Percentiles rank a stretch among this genome's conserved stretches.
Conservation (phyloP, 306 rosid species). For the Ormosia emarginata region DNA sequence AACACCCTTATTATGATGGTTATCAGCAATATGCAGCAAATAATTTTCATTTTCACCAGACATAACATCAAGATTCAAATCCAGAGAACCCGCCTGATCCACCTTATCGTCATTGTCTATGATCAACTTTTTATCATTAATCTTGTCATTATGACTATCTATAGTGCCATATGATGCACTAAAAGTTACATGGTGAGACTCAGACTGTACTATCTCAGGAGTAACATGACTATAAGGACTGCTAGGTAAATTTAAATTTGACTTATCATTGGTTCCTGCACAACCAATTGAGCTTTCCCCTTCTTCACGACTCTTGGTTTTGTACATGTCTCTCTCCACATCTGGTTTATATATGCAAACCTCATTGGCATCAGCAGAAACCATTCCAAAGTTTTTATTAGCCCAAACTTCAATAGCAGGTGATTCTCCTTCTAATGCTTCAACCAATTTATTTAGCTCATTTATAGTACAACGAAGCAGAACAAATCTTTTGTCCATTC, state of each 20-base stretch:
- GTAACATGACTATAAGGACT: slow-evolving; percentile 52
- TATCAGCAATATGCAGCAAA: slow-evolving; percentile 28
- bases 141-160: slow-evolving; percentile 40
- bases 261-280: slow-evolving; percentile 41
- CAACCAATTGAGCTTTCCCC: slow-evolving; percentile 36
- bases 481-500: slow-evolving; percentile 44
- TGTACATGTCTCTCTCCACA: slow-evolving; percentile 22
- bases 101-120: slow-evolving; percentile 34
- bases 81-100: slow-evolving; percentile 39
- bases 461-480: slow-evolving; percentile 51
- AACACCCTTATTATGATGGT: slow-evolving; percentile 27
- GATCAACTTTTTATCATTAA: slow-evolving; percentile 19
- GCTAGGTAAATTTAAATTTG: slow-evolving; percentile 36
- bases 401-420: slow-evolving; percentile 48
- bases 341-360: slow-evolving; percentile 33
- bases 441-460: slow-evolving; percentile 58
- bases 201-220: slow-evolving; percentile 59
- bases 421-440: slow-evolving; percentile 65
- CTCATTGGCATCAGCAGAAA: slow-evolving; percentile 31
- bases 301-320: slow-evolving; percentile 19
- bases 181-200: slow-evolving; percentile 39
- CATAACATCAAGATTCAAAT: slow-evolving; percentile 51
- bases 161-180: slow-evolving; percentile 37
- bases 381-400: slow-evolving; percentile 27
- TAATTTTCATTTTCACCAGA: slow-evolving; percentile 43